Conservation (phyloP, 228 moss, liverwort and hornwort genomes). For the Sphagnum magellanicum region DNA sequence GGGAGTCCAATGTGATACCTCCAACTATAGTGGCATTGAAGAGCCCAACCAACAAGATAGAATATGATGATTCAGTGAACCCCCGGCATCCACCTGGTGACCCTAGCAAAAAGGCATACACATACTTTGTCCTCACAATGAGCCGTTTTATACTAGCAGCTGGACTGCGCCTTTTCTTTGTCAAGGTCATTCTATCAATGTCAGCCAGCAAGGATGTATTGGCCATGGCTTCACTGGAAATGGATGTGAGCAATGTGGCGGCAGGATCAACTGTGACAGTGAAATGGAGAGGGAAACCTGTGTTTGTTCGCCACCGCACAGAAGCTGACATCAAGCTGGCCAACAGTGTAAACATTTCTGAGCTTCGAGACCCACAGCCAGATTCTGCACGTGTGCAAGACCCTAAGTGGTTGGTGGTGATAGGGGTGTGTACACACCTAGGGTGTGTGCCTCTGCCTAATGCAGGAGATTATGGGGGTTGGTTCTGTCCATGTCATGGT, state of each 20-base stretch:
- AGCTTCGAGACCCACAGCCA: constrained; percentile 53
- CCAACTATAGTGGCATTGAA: constrained; percentile 37
- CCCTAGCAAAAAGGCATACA: constrained; percentile 63
- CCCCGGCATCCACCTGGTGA: constrained; percentile 42
- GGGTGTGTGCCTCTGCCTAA: constrained; percentile 80
- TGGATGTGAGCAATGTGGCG: constrained; percentile 53
- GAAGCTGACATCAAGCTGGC: constrained; percentile 58
- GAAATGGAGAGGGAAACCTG: constrained; percentile 85
- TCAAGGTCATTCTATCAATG: constrained; percentile 76
- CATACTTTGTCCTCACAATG: constrained; percentile 64
- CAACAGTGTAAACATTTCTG: constrained; percentile 40
- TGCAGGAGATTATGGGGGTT: constrained; percentile 79
- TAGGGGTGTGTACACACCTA: constrained; percentile 83
- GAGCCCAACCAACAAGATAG: constrained; percentile 39
- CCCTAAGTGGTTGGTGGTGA: constrained; percentile 64
- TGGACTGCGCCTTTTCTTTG: constrained; percentile 41
- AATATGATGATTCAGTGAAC: constrained; percentile 28
- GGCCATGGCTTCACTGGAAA: constrained; percentile 76
- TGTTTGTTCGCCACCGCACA: constrained; percentile 68
- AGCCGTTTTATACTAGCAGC: constrained; percentile 53
- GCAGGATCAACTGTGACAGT: constrained; percentile 64
- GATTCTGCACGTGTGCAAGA: constrained; percentile 48
- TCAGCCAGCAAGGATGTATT: constrained; percentile 80
- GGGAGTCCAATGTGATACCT: constrained; percentile 6
- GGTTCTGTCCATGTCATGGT: constrained; percentile 93